These are phyloP conservation scores for Cryptococcus neoformans DNA, from an alignment of 1,284 basidiomycete species.

Conservation along the genomic window DNA sequence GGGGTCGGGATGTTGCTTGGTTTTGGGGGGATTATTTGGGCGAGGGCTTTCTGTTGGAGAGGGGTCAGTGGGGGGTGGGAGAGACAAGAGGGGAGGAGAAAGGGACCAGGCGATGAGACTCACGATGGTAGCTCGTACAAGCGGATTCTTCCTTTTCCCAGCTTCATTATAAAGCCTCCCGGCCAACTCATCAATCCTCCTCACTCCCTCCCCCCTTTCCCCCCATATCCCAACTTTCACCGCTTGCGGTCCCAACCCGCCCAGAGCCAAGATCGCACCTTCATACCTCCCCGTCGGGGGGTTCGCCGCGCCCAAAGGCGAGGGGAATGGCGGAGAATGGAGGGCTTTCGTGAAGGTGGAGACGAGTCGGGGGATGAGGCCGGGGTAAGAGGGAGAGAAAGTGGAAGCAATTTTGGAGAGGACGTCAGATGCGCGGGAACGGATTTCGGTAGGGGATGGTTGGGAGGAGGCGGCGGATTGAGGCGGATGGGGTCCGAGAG, in stretches of 20 bases:
- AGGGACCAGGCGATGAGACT: not conserved
- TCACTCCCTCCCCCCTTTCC: conserved; percentile 18
- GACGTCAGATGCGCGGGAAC: conserved; percentile 73
- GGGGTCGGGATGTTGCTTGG: conserved; percentile 15
- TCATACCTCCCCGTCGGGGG: conserved; percentile 50
- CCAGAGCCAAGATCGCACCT: conserved; percentile 78
- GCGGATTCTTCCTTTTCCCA: conserved; percentile 26
- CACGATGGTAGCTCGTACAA: conserved; percentile 29
- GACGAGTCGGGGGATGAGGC: conserved; percentile 64
- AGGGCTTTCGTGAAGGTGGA: conserved; percentile 88
- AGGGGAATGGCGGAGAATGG: conserved; percentile 38
- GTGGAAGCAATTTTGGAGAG: conserved; percentile 64
- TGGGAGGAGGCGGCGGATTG: conserved; percentile 48
- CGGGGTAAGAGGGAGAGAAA: conserved; percentile 54
- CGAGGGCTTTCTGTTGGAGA: conserved; percentile 6
- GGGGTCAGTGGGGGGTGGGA: not conserved
- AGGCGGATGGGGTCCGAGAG: conserved; percentile 54
- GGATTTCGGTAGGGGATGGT: conserved; percentile 55
- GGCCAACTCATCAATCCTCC: conserved; percentile 28
- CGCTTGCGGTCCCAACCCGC: conserved; percentile 77
- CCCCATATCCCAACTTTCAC: conserved; percentile 66
- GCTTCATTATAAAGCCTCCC: conserved; percentile 30
- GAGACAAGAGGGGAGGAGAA: not conserved
- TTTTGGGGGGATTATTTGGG: conserved; percentile 7
- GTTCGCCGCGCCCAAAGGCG: conserved; percentile 35